These are phyloP conservation scores for Cyclotella atomus DNA, from an alignment of 108 stramenopile species.

Conservation along the genomic window DNA sequence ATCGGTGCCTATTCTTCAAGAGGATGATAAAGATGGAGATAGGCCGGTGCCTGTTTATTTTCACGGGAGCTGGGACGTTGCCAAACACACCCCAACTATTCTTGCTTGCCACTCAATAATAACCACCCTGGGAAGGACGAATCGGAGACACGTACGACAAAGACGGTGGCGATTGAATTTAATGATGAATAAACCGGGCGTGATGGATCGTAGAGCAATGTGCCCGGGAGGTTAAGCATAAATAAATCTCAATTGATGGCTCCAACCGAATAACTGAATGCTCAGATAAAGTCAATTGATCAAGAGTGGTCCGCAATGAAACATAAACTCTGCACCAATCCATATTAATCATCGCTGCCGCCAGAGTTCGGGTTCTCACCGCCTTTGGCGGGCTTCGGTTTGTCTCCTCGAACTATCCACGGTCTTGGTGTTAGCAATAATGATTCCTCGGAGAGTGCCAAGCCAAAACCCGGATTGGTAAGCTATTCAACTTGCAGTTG, in stretches of 20 bases:
- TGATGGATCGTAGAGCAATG: too few species aligned
- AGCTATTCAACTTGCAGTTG: neutral
- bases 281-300: neutral
- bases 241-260: neutral
- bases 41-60: neutral
- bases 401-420: neutral
- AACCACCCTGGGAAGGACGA: neutral
- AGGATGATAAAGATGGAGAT: neutral
- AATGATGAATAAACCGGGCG: neutral
- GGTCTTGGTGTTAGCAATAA: neutral
- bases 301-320: neutral
- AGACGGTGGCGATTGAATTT: neutral
- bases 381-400: neutral
- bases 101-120: neutral
- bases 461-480: neutral
- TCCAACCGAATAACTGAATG: neutral
- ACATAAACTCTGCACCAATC: neutral
- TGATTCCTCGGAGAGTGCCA: neutral
- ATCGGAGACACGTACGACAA: slow-evolving; percentile 6
- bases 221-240: too few species aligned
- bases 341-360: neutral
- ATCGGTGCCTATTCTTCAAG: neutral
- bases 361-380: neutral
- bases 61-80: neutral
- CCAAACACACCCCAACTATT: neutral